Conservation (phyloP, 1,139 yeast species). For the Suhomyces kunorum region DNA sequence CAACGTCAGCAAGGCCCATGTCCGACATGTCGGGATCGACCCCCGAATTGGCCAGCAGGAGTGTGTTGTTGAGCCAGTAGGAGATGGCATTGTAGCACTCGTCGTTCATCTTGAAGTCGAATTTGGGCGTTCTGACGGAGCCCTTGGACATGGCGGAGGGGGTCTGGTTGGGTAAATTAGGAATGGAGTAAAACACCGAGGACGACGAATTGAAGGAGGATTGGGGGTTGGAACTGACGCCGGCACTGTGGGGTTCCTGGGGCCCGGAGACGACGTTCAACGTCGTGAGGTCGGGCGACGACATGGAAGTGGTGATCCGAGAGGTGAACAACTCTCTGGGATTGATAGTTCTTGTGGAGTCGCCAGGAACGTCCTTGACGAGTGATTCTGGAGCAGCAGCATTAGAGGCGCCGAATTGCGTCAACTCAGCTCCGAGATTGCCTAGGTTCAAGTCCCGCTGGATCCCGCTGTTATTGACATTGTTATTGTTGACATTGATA, state of each 20-base stretch:
- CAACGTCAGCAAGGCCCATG: conserved; percentile 8
- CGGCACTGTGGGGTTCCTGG: conserved; percentile 1
- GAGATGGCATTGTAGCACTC: conserved; percentile 45
- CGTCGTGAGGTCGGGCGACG: conserved; percentile 23
- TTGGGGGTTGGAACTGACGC: conserved; percentile 1
- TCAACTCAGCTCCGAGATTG: conserved; percentile 7
- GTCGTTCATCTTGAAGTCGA: conserved; percentile 42
- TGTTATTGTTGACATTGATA: no score
- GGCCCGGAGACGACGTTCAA: conserved; percentile 15
- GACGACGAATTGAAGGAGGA: not conserved
- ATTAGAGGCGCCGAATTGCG: not conserved
- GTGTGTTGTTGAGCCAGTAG: conserved; percentile 33
- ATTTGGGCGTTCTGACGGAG: conserved; percentile 15
- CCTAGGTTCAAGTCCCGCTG: conserved; percentile 6
- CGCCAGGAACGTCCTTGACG: not conserved
- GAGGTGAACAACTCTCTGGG: conserved; percentile 23
- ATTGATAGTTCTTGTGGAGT: conserved; percentile 21
- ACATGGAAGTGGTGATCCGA: conserved; percentile 18
- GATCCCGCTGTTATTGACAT: not conserved
- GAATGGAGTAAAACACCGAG: conserved; percentile 8
- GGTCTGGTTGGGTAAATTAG: conserved; percentile 17
- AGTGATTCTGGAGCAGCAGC: not conserved
- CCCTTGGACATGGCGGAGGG: not conserved
- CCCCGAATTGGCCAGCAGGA: conserved; percentile 8
- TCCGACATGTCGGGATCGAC: conserved; percentile 5